Evolutionary conservation across 257 asterid genomes (phyloP).

Genomic region (Rauvolfia tetraphylla): DNA sequence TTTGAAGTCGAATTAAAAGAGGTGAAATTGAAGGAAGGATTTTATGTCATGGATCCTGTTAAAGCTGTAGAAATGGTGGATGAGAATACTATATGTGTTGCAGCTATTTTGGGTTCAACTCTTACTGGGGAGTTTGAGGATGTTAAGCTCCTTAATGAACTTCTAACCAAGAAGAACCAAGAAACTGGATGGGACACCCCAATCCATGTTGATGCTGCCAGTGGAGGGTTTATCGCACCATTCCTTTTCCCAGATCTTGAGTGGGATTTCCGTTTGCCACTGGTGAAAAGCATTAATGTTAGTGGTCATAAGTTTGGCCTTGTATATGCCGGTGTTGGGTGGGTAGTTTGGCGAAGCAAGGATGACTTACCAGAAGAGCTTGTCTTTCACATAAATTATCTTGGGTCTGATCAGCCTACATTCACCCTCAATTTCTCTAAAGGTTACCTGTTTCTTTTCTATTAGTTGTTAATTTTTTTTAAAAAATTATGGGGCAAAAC

Average conservation of each 20-base stretch:
- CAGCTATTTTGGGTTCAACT: constrained; percentile 80
- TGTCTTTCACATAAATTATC: constrained; percentile 69
- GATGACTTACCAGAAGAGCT: constrained; percentile 69
- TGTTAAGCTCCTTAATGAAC: constrained; percentile 63
- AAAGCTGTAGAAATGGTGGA: constrained; percentile 74
- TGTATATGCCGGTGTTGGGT: constrained; percentile 74
- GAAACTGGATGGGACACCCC: constrained; percentile 78
- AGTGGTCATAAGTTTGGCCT: constrained; percentile 85
- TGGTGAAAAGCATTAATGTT: constrained; percentile 77
- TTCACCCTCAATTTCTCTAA: constrained; percentile 79
- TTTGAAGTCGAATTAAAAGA: constrained; percentile 79
- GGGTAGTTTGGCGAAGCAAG: constrained; percentile 71
- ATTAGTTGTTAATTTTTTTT: neutral
- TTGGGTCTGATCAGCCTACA: constrained; percentile 81
- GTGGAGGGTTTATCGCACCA: constrained; percentile 84
- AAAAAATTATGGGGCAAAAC: neutral
- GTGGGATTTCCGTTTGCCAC: constrained; percentile 80
- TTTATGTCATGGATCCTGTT: constrained; percentile 60
- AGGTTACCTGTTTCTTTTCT: constrained; percentile 26
- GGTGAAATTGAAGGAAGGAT: constrained; percentile 66
- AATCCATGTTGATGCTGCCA: constrained; percentile 83
- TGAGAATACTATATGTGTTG: constrained; percentile 72
- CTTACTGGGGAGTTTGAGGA: constrained; percentile 75
- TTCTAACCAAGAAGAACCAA: constrained; percentile 46
- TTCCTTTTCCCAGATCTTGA: constrained; percentile 64